These are phyloP conservation scores for Cladophialophora yegresii DNA, from an alignment of 2,329 filamentous ascomycete genomes.

Conservation along the genomic window DNA sequence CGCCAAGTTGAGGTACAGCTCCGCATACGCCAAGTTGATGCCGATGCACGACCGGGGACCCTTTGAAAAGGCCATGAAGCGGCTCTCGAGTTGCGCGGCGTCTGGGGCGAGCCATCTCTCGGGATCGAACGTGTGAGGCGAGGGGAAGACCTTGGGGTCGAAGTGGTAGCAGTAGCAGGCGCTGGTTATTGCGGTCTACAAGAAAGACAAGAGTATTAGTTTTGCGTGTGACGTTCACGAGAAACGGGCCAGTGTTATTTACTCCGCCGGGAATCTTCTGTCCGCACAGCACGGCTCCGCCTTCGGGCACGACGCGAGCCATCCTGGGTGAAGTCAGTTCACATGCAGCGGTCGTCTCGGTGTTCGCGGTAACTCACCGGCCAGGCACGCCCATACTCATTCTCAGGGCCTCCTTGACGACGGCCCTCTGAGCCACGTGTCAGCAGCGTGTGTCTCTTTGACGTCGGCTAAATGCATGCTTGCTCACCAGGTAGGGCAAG, in stretches of 20 bases:
- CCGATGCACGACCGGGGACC: conserved; percentile 34
- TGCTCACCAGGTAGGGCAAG: conserved; percentile 21
- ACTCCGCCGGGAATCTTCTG: conserved; percentile 16
- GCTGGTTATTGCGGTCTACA: conserved; percentile 12
- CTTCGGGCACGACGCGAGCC: conserved; percentile 15
- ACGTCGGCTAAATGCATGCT: background rate
- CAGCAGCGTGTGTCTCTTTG: background rate
- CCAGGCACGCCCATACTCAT: conserved; percentile 19
- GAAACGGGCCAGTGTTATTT: no score
- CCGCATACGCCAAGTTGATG: conserved; percentile 40
- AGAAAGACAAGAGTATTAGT: background rate
- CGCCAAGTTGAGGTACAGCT: conserved; percentile 41
- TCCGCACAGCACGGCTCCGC: conserved; percentile 13
- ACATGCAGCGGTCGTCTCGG: background rate
- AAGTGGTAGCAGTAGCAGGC: conserved; percentile 19
- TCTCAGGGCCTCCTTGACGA: conserved; percentile 23
- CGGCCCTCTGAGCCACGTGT: conserved; percentile 13
- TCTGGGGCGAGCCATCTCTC: conserved; percentile 23
- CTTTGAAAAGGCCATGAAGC: conserved; percentile 23
- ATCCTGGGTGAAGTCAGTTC: conserved; percentile 4
- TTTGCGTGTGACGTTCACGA: no score
- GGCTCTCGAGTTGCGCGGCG: conserved; percentile 15
- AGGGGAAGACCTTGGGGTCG: conserved; percentile 19
- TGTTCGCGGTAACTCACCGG: conserved; percentile 2
- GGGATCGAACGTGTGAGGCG: conserved; percentile 23